These are phyloP conservation scores for Parietaria judaica DNA, from an alignment of 306 rosid genomes.

Conservation along the genomic window DNA sequence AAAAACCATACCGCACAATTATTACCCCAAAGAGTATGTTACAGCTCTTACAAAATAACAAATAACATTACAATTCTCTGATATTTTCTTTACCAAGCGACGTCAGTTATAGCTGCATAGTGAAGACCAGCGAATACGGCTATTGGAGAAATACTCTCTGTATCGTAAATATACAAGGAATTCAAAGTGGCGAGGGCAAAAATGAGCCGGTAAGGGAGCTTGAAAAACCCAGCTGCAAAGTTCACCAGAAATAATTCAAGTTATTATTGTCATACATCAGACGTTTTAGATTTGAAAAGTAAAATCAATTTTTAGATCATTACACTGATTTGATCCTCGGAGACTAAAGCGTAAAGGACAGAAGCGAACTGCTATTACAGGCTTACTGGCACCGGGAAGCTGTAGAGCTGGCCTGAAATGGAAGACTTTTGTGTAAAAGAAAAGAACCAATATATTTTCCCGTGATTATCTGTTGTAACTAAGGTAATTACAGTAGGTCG, in stretches of 20 bases:
- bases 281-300: not conserved
- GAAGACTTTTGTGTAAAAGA: conserved; percentile 22
- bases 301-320: conserved; percentile 7
- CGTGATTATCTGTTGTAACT: not conserved
- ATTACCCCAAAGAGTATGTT: conserved; percentile 6
- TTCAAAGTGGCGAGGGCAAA: conserved; percentile 87
- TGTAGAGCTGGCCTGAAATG: conserved; percentile 76
- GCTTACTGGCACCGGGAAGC: conserved; percentile 83
- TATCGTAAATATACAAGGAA: conserved; percentile 76
- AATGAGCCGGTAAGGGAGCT: conserved; percentile 79
- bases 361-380: conserved; percentile 79
- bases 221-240: conserved; percentile 60
- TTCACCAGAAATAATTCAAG: conserved; percentile 18
- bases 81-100: conserved; percentile 51
- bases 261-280: conserved; percentile 8
- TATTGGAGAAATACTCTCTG: conserved; percentile 68
- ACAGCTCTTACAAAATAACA: not conserved
- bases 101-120: conserved; percentile 88
- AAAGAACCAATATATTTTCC: conserved; percentile 1
- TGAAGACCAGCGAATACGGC: conserved; percentile 82
- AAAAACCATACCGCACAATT: conserved; percentile 19
- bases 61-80: conserved; percentile 15
- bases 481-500: not conserved
- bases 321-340: conserved; percentile 61
- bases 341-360: conserved; percentile 62